Evolutionary conservation across 768 basidiomycete genomes (phyloP).

Genomic region (Leucocoprinus leucothites): DNA sequence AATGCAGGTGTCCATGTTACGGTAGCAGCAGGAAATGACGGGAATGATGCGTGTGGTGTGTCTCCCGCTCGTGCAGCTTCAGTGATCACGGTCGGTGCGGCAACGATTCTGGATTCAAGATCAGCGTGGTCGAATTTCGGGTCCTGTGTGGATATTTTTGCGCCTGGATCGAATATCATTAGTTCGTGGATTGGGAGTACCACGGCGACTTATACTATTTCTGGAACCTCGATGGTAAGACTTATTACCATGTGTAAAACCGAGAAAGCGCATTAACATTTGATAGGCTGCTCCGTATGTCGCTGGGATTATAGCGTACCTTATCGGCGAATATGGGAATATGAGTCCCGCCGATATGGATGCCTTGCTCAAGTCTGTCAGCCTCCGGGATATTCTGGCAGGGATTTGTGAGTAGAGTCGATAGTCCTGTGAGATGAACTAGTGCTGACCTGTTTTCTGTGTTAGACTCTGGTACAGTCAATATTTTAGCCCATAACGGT

Average conservation of each 20-base stretch:
- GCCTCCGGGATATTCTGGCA: conserved; percentile 24
- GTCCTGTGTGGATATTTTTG: conserved; percentile 36
- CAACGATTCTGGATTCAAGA: conserved; percentile 29
- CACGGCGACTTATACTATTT: conserved; percentile 21
- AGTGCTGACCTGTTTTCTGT: neutral
- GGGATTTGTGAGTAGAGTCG: conserved; percentile 24
- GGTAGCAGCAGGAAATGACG: conserved; percentile 35
- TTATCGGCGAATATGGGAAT: conserved; percentile 28
- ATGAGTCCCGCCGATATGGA: conserved; percentile 26
- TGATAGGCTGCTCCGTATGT: conserved; percentile 36
- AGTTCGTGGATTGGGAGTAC: conserved; percentile 27
- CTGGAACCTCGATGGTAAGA: conserved; percentile 25
- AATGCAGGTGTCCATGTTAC: conserved; percentile 27
- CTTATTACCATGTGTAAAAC: neutral
- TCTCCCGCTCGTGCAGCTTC: conserved; percentile 33
- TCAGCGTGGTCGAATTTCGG: conserved; percentile 39
- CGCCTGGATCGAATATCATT: conserved; percentile 33
- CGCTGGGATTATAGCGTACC: conserved; percentile 37
- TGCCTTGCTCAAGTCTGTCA: conserved; percentile 20
- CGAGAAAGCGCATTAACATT: no score
- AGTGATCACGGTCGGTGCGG: conserved; percentile 38
- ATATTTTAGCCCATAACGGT: neutral
- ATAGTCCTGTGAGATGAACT: no score
- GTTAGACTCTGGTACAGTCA: neutral
- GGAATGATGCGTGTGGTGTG: conserved; percentile 24